Percentiles rank a stretch among this genome's conserved stretches.
phyloP scores from a whole-genome alignment of 2,329 filamentous ascomycete species.

The Phaeophleospora eucalypticola region DNA sequence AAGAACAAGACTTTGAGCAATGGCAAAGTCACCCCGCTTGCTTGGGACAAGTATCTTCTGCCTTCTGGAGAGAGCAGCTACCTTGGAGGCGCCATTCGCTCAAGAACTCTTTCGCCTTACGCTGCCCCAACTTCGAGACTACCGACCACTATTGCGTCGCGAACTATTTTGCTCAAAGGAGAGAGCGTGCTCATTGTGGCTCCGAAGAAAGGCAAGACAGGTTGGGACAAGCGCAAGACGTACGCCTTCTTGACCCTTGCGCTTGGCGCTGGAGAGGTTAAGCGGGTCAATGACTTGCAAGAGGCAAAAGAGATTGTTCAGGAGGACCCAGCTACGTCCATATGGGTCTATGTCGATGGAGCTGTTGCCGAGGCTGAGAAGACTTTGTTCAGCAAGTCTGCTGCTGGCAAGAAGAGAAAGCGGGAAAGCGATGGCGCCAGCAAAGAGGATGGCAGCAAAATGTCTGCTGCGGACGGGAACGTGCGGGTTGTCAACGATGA shows the following conservation, averaged over 20 bases:
- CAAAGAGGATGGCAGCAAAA: constrained; percentile 17
- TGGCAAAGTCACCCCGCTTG: constrained; percentile 55
- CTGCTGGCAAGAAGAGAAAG: constrained; percentile 42
- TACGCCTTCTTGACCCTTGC: constrained; percentile 79
- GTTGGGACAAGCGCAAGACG: constrained; percentile 57
- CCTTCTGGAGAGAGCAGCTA: constrained; percentile 77
- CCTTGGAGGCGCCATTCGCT: constrained; percentile 72
- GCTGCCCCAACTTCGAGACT: constrained; percentile 57
- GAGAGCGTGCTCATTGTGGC: constrained; percentile 68
- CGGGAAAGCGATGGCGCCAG: constrained; percentile 32
- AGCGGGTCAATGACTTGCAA: constrained; percentile 60
- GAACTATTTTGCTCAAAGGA: constrained; percentile 39
- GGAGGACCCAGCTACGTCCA: constrained; percentile 55
- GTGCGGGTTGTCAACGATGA: constrained; percentile 75
- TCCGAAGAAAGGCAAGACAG: constrained; percentile 56
- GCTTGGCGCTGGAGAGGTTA: constrained; percentile 65
- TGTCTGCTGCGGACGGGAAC: constrained; percentile 42
- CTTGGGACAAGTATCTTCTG: constrained; percentile 78
- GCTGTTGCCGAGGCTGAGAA: constrained; percentile 53
- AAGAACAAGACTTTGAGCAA: constrained; percentile 15
- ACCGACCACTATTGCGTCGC: constrained; percentile 51
- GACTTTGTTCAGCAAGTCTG: constrained; percentile 42
- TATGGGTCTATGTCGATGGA: constrained; percentile 77
- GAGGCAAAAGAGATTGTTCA: constrained; percentile 60
- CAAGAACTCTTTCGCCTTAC: constrained; percentile 61